Base-by-base conservation (phyloP, 495 filamentous ascomycete species). In the Barbatosphaeria neglecta region DNA sequence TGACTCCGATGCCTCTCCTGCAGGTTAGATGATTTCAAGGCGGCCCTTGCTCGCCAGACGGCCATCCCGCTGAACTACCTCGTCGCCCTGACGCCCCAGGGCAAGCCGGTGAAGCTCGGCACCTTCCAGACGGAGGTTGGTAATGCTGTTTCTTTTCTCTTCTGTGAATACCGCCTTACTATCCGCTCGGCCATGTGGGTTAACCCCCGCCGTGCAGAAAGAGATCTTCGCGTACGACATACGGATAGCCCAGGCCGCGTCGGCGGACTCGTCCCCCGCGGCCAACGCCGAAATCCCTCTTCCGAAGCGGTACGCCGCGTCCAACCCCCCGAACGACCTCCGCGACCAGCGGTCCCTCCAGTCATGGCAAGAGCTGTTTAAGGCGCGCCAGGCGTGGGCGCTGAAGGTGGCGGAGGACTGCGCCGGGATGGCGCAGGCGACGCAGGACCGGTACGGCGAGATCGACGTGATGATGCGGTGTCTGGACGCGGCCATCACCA, bases 161-260 rank as follows among this genome's bases (percentile, higher is more conserved):
- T 11, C 48, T 51, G 22, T 22, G n/a, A 13, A 25, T 17, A 11
- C 9, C 0, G 15, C 19, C 42, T 23, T 35, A 33, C 24, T 28
- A 27, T 18, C 13, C 9, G 17, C 28, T 20, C 4, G 42, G 49
- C 37, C 47, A 24, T 22, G 46, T 23, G 17, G n/a, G 43, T 55
- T 58, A 37, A 51, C 45, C 4, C 20, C n/a, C 43, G 41, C 2
- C 28, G n/a, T 38, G 27, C 50, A 94, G 85, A 83, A 76, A 48
- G 87, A 95, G 59, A 80, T 96, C 49, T 93, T 86, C 54, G 76
- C 95, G 27, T 96, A 90, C 60, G 85, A 92, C 62, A 77, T 81
- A 44, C 77, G 81, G 51, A 76, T 80, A 55, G 75, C 81, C 20
- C 67, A 77, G 16, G 53, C 68, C 16, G 64, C 68, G 27, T 64